Base-by-base conservation (phyloP, 768 basidiomycete species). In the Suillus ampliporus region DNA sequence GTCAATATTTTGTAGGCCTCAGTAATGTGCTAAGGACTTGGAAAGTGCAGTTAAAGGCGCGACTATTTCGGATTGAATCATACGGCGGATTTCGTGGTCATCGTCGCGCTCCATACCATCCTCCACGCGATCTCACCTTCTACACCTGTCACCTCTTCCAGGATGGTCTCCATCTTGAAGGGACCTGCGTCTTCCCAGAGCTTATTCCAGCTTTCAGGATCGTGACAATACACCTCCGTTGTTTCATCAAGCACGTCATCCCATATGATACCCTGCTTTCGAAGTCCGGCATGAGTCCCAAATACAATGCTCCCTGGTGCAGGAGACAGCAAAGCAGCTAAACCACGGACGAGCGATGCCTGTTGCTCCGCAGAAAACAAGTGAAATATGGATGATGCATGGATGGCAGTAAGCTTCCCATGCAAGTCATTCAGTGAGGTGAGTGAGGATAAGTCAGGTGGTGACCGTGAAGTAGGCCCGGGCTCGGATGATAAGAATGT, bases 351-450 rank as follows among this genome's bases (percentile, higher is more conserved):
- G 13, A 15, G 40, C 26, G 43, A 44, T 44, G 43, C 43, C 43
- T 44, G 43, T 44, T 44, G 8, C 19, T 44, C 43, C 10, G 21
- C 5, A 23, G 56, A 46, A 65, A 64, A 48, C 38, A 71, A 67
- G 52, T 77, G 73, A 65, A 88, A 86, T 69, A 88, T 75, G 7
- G 81, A 71, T 11, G 80, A 76, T 1, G 81, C 80, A 66, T 85
- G 81, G 23, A 88, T 84, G 5, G 72, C 82, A 13, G 84, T 79
- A 47, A 85, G 71, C 28, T 75, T 80, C 3, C 84, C 82, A 50
- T 68, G 79, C 9, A 86, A 74, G 6, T 80, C 79, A 23, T 75
- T 83, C 43, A 87, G 73, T 0, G 82, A 80, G 1, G 60, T 76
- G 35, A 85, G 61, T 2, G 71, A 64, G 5, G 64, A 28, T 48